Base-by-base conservation (phyloP, 257 asterid genomes). In the Scutellaria minor region DNA sequence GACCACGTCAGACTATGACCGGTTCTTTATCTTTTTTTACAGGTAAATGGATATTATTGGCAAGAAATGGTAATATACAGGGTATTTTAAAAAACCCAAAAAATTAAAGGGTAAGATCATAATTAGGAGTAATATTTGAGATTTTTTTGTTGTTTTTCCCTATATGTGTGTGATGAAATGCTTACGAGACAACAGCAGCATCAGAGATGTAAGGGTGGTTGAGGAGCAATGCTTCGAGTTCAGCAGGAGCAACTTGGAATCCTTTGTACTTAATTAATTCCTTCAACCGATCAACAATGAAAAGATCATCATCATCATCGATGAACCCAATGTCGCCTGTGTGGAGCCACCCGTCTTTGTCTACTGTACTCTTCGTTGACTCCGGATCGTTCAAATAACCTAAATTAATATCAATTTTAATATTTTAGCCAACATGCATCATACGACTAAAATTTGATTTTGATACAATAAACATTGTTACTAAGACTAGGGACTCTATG, bases 211-310 rank as follows among this genome's bases (percentile, higher is more conserved):
- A 5, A 15, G 96, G 94, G 55, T 93, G 89, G 18, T 75, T 80
- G 77, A 93, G 83, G 5, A 93, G 89, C 4, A 93, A 71, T 54
- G 97, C 96, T 78, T 93, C 98, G 7, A 93, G 67, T 73, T 93
- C 98, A 15, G 98, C 98, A 0, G 98, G 98, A 0, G 98, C 97
- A 3, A 93, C 96, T 75, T 90, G 98, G 66, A 90, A 93, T 0
- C 96, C 98, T 78, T 93, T 93, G 84, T 93, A 91, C 51, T 90
- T 93, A 51, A 93, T 91, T 12, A 93, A 44, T 74, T 93, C 98
- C 70, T 90, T 93, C 57, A 91, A 67, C 0, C 98, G 86, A 61
- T 93, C 98, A 0, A 93, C 97, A 3, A 93, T 91, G 82, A 93
- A 93, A 14, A 93, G 86, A 65, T 93, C 98, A 5, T 93, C 96